A percentile compares a stretch with the other conserved stretches of the same genome.
Conservation (phyloP, 148 eudicot species). For the Vaccinium vitisidaea region DNA sequence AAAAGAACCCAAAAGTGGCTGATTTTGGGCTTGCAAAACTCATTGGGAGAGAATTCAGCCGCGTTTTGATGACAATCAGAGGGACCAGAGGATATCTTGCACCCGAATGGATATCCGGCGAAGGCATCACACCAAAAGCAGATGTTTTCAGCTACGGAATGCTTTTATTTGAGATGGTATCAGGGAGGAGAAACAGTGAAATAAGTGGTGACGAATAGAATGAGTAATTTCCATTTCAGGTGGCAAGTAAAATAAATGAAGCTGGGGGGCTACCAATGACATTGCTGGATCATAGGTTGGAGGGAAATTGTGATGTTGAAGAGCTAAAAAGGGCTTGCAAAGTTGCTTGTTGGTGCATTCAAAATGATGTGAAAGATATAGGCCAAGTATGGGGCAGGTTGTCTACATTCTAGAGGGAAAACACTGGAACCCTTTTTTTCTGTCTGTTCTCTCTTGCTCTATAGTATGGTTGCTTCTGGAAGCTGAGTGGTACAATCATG, state of each 20-base stretch:
- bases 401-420: neutral
- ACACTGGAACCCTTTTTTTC: neutral
- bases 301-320: no score
- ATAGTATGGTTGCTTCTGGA: neutral
- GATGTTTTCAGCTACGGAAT: constrained; percentile 3
- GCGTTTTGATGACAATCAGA: constrained; percentile 40
- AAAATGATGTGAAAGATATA: no score
- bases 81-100: constrained; percentile 51
- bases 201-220: no score
- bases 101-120: constrained; percentile 56
- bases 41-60: constrained; percentile 39
- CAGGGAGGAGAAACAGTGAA: no score
- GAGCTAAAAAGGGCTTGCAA: no score
- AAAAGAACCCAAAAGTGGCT: constrained; percentile 35
- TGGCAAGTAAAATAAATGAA: no score
- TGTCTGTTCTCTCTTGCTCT: neutral
- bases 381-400: no score
- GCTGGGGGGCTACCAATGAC: no score
- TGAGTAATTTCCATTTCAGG: no score
- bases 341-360: no score
- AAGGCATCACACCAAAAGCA: constrained; percentile 58
- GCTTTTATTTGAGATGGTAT: no score
- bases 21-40: constrained; percentile 50
- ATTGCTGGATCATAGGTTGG: no score
- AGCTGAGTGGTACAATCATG: neutral